Evolutionary conservation across 805 yeast genomes (phyloP), one percentile per base, ranked within the genome.

Genomic region (Pachysolen tannophilus): DNA sequence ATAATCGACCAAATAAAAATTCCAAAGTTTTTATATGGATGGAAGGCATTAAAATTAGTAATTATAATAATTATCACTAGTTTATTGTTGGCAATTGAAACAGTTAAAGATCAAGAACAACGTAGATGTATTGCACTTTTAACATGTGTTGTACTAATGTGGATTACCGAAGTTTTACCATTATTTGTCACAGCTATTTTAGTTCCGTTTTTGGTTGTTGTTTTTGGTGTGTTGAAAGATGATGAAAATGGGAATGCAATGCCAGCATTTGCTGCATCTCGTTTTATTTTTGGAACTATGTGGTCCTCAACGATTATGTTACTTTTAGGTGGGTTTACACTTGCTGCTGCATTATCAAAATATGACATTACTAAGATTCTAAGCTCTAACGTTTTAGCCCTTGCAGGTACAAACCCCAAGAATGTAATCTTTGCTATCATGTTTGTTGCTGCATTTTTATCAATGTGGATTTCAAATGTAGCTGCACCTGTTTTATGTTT

Each of bases 41-140:
- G 64, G 55, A 73, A 68, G 41, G 58, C 74, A 8, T 52, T 67
- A 33, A 76, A 75, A 43, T 50, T 76, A 34, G 52, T 58, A 2
- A 43, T 73, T 20, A 72, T 74, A 30, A 61, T 72, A 30, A 49
- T 67, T 8, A 63, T 68, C n/a, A 77, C 81, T 14, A 68, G 69
- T 25, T 46, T 78, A 9, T 56, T 79, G 24, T 51, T 78, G 34
- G 69, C 71, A 37, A 74, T 78, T 26, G 68, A 74, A 42, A 78
- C 85, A 1, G 69, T 79, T 41, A 69, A 76, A 41, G 83, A 78
- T 48, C 60, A 60, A 26, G 75, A 70, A 4, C 75, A 79, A 50
- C 71, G 68, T 46, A 69, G 80, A 47, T 74, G 82, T 54, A 67
- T 79, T 65, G 83, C 84, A 5, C 61, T 78, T 18, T 70, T 78